phyloP scores from a whole-genome alignment of 805 yeast species.

The Wickerhamiella azymoides region DNA sequence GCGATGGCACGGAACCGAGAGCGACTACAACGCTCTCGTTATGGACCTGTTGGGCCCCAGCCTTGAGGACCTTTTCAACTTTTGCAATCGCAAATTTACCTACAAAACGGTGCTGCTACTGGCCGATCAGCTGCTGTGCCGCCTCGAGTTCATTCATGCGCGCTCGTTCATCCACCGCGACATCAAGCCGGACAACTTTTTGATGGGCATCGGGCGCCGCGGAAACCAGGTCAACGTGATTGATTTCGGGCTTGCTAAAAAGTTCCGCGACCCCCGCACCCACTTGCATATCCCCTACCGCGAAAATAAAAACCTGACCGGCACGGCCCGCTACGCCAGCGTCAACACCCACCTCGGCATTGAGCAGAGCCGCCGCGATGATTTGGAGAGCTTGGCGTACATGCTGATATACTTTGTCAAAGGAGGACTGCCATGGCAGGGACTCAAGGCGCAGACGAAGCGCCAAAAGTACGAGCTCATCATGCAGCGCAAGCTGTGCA shows the following conservation, averaged over 20 bases:
- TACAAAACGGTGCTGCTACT: slow-evolving; percentile 83
- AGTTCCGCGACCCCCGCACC: slow-evolving; percentile 86
- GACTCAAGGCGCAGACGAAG: slow-evolving; percentile 90
- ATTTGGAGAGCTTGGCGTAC: slow-evolving; percentile 86
- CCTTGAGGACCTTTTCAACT: slow-evolving; percentile 87
- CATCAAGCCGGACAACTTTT: slow-evolving; percentile 70
- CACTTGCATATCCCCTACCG: slow-evolving; percentile 92
- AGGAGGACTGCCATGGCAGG: slow-evolving; percentile 98
- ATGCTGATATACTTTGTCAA: slow-evolving; percentile 88
- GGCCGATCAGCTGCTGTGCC: slow-evolving; percentile 88
- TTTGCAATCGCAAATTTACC: slow-evolving; percentile 86
- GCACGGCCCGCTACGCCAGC: slow-evolving; percentile 93
- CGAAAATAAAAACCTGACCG: slow-evolving; percentile 91
- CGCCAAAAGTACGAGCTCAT: slow-evolving; percentile 94
- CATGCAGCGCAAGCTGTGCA: slow-evolving; percentile 86
- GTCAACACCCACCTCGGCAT: slow-evolving; percentile 93
- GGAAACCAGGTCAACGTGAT: slow-evolving; percentile 93
- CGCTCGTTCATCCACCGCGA: slow-evolving; percentile 80
- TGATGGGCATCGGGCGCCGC: slow-evolving; percentile 82
- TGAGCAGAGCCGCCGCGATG: slow-evolving; percentile 94
- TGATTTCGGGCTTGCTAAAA: slow-evolving; percentile 88
- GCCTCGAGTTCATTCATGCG: slow-evolving; percentile 92
- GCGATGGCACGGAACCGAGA: slow-evolving; percentile 93
- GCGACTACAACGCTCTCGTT: slow-evolving; percentile 94
- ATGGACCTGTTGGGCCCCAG: slow-evolving; percentile 93